Evolutionary conservation across 1,284 basidiomycete genomes (phyloP).

Genomic region (Meira miltonrushii): DNA sequence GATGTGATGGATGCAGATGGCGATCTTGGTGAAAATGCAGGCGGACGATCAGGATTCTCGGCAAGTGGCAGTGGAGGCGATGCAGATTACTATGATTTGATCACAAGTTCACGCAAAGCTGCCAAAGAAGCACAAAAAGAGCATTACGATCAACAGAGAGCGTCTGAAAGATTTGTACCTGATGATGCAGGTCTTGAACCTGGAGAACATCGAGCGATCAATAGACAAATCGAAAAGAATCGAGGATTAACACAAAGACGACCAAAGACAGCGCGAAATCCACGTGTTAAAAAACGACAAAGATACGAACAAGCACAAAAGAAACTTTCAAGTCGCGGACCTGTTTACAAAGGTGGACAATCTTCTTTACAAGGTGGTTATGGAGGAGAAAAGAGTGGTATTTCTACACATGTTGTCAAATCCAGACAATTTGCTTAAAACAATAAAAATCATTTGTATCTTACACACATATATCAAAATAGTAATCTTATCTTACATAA

Average conservation of each 20-base stretch:
- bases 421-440: slow-evolving; percentile 40
- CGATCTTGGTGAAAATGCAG: slow-evolving; percentile 11
- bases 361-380: slow-evolving; percentile 46
- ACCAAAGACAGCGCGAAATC: slow-evolving; percentile 47
- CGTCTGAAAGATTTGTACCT: not conserved
- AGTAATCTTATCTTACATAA: too few species aligned
- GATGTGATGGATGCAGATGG: slow-evolving; percentile 40
- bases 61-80: slow-evolving; percentile 27
- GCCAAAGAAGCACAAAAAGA: slow-evolving; percentile 39
- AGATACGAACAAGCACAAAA: slow-evolving; percentile 51
- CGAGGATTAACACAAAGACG: slow-evolving; percentile 44
- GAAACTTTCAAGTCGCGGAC: slow-evolving; percentile 42
- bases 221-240: slow-evolving; percentile 51
- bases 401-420: slow-evolving; percentile 46
- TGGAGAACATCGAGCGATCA: slow-evolving; percentile 46
- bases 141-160: slow-evolving; percentile 41
- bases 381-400: slow-evolving; percentile 47
- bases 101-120: slow-evolving; percentile 27
- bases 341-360: slow-evolving; percentile 52
- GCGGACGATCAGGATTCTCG: slow-evolving; percentile 5
- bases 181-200: slow-evolving; percentile 32
- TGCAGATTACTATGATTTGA: slow-evolving; percentile 48
- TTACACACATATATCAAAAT: too few species aligned
- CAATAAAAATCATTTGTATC: too few species aligned
- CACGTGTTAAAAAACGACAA: slow-evolving; percentile 50